These are phyloP conservation scores for Melampsora larici-populina DNA, from an alignment of 1,284 basidiomycete species.

Conservation along the genomic window DNA sequence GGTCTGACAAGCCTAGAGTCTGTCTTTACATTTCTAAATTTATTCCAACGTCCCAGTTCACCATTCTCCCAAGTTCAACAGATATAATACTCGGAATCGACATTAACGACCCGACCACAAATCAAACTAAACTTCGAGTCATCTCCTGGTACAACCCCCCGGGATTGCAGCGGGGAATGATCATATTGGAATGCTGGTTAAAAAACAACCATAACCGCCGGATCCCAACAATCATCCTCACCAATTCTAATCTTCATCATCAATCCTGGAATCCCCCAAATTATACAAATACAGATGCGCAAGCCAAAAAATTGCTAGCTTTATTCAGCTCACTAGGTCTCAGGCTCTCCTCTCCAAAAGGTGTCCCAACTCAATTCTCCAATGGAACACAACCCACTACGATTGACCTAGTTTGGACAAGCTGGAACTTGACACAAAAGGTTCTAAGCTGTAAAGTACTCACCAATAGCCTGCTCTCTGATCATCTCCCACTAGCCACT, in stretches of 20 bases:
- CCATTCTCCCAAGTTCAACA: too few species aligned
- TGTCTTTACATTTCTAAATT: too few species aligned
- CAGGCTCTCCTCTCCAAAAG: background rate
- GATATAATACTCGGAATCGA: too few species aligned
- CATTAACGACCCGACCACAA: too few species aligned
- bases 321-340: background rate
- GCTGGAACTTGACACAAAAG: conserved; percentile 2
- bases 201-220: background rate
- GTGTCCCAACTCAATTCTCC: background rate
- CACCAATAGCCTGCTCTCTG: conserved; percentile 7
- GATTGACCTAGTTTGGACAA: too few species aligned
- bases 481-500: conserved; percentile 14
- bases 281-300: background rate
- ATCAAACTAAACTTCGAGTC: too few species aligned
- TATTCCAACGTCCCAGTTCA: too few species aligned
- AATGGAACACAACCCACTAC: background rate
- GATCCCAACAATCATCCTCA: background rate
- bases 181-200: background rate
- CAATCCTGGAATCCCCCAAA: background rate
- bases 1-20: too few species aligned
- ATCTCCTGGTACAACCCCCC: too few species aligned
- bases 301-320: background rate
- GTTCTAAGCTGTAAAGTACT: background rate
- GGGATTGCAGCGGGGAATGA: too few species aligned
- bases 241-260: conserved; percentile 27